Evolutionary conservation across 2,329 filamentous ascomycete genomes (phyloP), one percentile per base, ranked within the genome.

Genomic region (Thermochaetoides dissita): DNA sequence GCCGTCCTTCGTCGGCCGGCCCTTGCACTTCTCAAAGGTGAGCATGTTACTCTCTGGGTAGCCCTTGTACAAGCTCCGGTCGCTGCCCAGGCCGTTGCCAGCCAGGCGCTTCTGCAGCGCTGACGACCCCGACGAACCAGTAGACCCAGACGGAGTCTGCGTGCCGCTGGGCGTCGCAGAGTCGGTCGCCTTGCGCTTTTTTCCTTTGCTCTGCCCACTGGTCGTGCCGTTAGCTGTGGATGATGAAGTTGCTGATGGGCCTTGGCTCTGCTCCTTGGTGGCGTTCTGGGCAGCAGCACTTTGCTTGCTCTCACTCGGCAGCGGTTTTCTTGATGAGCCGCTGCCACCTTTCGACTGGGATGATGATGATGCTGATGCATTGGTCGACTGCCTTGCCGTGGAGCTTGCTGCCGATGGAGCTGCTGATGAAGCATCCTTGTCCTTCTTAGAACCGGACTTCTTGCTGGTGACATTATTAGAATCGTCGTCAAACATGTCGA

Each of bases 11-110:
- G 34, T 35, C 7, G 88, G 71, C 44, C 71, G 72, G 39, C 74
- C 75, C 44, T 76, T 74, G 55, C 73, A 77, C 47, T 77, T 77
- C 48, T 85, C 80, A 63, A 96, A 96, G 36, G 76, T 86, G 65
- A 95, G 74, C 78, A 96, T 81, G 61, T 93, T 95, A 40, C 84
- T 81, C 55, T 86, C 79, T 49, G 74, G 69, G 51, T 66, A 66
- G 48, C 62, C 62, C 48, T 48, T 49, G 41, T 45, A 68, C 51
- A 65, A 65, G 48, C 62, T 62, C 49, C 48, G 49, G 39, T 46
- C 38, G 43, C 42, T 49, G n/a, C 40, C 47, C 35, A 42, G 38
- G 36, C 46, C 49, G 40, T 35, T 41, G 10, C 45, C 41, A 58
- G 43, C 62, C 48, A 46, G 58, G 52, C 41, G 58, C 53, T 49